Base-by-base conservation (phyloP, 768 basidiomycete species). In the Leccinum obscurum region DNA sequence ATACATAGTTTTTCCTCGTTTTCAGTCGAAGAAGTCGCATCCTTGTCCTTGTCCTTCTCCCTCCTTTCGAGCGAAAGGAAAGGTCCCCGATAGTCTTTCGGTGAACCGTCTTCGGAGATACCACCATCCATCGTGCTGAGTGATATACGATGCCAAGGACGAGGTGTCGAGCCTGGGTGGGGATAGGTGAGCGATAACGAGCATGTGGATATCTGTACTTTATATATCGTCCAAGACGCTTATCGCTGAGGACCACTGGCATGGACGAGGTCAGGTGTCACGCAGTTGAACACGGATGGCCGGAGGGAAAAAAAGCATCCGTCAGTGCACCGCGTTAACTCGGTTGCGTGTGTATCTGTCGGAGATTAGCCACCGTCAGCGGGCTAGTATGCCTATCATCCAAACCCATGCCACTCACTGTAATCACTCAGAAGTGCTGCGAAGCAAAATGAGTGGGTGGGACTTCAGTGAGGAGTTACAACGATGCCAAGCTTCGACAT, bases 191-290 rank as follows among this genome's bases (percentile, higher is more conserved):
- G 9, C 39, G 8, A 60, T 39, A 30, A 13, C 52, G 17, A 37
- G 3, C 28, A 22, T 48, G 54, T 3, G 34, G 14, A 44, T 9
- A 20, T 10, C 10, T 14, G 14, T 15, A 14, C 3, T 57, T 57
- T 55, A 57, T 49, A 58, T 22, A 49, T 24, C 9, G 11, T n/a
- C 54, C 48, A 37, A 37, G 13, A 54, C 15, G 52, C 68, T 66
- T 59, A 59, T 69, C 61, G 59, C 41, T 11, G 5, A 32, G 14
- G 35, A 26, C 35, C 34, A 22, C 30, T 30, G 30, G 30, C 8
- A 30, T 30, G 3, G 28, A 17, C 7, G n/a, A 44, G 50, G 56
- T 56, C 59, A 55, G 44, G 59, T 44, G 58, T 41, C 34, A 34
- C 34, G 30, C 51, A 35, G 7, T 59, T 13, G 51, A 56, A 46